These are phyloP conservation scores for Vicia sativa DNA, from an alignment of 306 rosid species.

Conservation along the genomic window DNA sequence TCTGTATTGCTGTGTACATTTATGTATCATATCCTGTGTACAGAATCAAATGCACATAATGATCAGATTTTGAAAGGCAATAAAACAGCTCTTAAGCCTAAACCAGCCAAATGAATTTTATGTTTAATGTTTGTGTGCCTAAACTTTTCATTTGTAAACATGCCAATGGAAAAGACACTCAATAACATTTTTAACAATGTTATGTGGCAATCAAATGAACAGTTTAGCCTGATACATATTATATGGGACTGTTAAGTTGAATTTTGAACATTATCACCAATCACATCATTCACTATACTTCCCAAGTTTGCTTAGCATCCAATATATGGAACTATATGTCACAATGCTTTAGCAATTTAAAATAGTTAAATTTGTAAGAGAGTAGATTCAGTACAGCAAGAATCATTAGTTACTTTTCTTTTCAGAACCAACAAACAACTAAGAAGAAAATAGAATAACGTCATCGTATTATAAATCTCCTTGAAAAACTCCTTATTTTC, in stretches of 20 bases:
- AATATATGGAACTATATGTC: constrained; percentile 7
- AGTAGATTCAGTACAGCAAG: constrained; percentile 2
- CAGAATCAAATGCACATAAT: background rate
- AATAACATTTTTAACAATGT: background rate
- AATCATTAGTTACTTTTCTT: background rate
- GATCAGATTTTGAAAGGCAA: background rate
- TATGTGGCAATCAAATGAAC: constrained; percentile 13
- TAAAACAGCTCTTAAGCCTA: background rate
- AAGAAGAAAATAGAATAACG: background rate
- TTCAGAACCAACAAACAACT: background rate
- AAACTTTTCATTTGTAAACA: constrained; percentile 18
- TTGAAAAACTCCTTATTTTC: constrained; percentile 9
- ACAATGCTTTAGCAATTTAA: constrained; percentile 24
- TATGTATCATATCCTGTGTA: background rate
- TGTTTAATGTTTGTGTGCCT: background rate
- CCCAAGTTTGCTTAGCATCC: constrained; percentile 8
- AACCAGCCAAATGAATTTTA: constrained; percentile 10
- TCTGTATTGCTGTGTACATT: background rate
- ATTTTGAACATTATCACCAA: constrained; percentile 13
- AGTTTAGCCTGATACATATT: background rate
- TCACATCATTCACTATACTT: constrained; percentile 9
- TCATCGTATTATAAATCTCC: background rate
- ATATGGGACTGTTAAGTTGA: background rate
- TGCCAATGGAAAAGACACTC: constrained; percentile 14
- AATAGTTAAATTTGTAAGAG: constrained; percentile 3